Base-by-base conservation (phyloP, 2,329 filamentous ascomycete species). In the Trichophyton benhamiae region DNA sequence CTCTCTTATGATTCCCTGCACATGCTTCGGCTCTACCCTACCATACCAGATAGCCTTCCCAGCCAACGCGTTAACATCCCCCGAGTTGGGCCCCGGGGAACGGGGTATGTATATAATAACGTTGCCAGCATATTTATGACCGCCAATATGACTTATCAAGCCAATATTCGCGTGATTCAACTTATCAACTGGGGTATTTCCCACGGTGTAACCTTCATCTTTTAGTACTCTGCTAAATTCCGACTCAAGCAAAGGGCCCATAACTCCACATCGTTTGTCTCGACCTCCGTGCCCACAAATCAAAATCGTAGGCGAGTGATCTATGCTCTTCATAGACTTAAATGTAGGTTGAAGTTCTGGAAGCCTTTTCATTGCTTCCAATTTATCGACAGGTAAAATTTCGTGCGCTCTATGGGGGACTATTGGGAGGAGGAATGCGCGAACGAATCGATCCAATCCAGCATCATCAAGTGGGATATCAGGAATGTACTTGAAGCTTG, bases 101-200 rank as follows among this genome's bases (percentile, higher is more conserved):
- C 71, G 71, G 1, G 74, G 74, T 9, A 76, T 82, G 73, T 97
- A 97, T 0, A 97, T 79, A 77, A 97, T 88, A 66, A 96, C 84
- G 70, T 97, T 97, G 46, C 92, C 92, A 42, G 87, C 87, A 77
- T 94, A 97, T 78, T 96, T 96, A 78, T 97, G 92, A 0, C 92
- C 92, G 22, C 92, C 92, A 13, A 96, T 87, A 71, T 97, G 92
- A 66, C 86, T 92, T 69, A 96, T 76, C 57, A 72, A 66, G 3
- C 72, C 76, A 60, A 78, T 66, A 63, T 77, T 74, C 9, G 73
- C 73, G 64, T 72, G 70, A 0, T 65, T 64, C 0, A 67, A 66
- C 13, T 60, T 67, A 60, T 76, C 74, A 15, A 72, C 62, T 1
- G 58, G 63, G 25, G 60, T 63, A 1, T 61, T 61, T 7, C 46